Evolutionary conservation across 2,329 filamentous ascomycete genomes (phyloP).

Genomic region (Pleurostoma richardsiae): DNA sequence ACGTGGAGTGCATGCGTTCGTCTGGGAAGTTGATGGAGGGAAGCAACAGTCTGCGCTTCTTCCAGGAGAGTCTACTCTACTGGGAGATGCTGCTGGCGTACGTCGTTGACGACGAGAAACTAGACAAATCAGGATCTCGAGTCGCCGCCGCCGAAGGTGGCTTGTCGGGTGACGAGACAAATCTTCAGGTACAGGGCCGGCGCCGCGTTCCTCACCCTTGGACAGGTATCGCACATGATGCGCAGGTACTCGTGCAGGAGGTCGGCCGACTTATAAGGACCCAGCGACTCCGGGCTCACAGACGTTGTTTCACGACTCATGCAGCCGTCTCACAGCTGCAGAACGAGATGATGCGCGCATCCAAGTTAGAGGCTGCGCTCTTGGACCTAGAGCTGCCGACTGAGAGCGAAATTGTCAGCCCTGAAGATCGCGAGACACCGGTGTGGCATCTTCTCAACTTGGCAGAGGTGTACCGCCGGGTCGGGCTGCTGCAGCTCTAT

Average conservation of each 20-base stretch:
- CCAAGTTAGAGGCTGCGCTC: constrained; percentile 39
- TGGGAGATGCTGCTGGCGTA: constrained; percentile 57
- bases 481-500: constrained; percentile 49
- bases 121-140: constrained; percentile 19
- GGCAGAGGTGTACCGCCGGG: constrained; percentile 46
- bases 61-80: constrained; percentile 50
- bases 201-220: constrained; percentile 37
- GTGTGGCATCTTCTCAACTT: constrained; percentile 47
- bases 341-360: constrained; percentile 25
- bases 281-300: constrained; percentile 22
- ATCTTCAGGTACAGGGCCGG: constrained; percentile 2
- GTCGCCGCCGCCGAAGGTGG: constrained; percentile 19
- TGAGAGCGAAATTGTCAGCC: constrained; percentile 40
- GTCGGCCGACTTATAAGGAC: constrained; percentile 35
- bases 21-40: constrained; percentile 10
- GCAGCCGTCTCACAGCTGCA: constrained; percentile 18
- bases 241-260: constrained; percentile 37
- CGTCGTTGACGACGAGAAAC: constrained; percentile 35
- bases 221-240: constrained; percentile 39
- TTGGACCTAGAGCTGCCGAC: constrained; percentile 37
- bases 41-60: constrained; percentile 43
- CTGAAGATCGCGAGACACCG: constrained; percentile 45
- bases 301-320: constrained; percentile 25
- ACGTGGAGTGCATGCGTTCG: constrained; percentile 18
- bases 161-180: not conserved